Evolutionary conservation across 2,329 filamentous ascomycete genomes (phyloP), one percentile per base, ranked within the genome.

Genomic region (Aureobasidium sp.): DNA sequence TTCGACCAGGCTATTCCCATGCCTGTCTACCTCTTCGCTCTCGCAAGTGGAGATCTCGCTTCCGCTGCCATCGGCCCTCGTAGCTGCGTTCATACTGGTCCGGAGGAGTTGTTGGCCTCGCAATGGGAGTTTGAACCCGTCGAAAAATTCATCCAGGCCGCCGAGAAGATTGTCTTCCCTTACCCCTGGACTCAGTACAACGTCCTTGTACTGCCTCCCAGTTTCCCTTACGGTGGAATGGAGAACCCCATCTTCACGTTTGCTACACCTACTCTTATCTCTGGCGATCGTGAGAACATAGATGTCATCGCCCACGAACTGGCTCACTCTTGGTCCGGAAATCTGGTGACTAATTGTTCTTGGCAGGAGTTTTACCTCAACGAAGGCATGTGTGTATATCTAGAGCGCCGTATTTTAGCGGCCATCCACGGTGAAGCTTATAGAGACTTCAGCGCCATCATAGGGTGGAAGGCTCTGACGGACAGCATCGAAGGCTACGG

Each of bases 151-250:
- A 86, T 98, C 68, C 80, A 90, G 59, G 83, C 87, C 14, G 88
- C 90, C 1, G 91, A 96, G 68, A 77, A 78, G 62, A 78, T 83
- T 38, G 81, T 95, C 41, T 94, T 89, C 61, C 87, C 88, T 0
- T 97, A 98, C 69, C 81, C 82, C 55, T 98, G 93, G 93, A 90
- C 88, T 14, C 84, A 90, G 61, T 97, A 97, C 75, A 97, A 97
- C 61, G 88, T 95, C 8, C 75, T 97, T 19, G 85, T 96, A 3
- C 75, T 97, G 27, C 91, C 91, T 3, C 87, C 89, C 1, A 91
- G 86, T 61, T 97, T 95, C 68, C 89, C 89, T 0, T 94, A 93
- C 62, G 89, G 88, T 61, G 86, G 86, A 70, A 69, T 70, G 77
- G 65, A 50, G 50, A 95, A 96, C 66, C 90, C 90, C 0, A 83